Percentiles rank a stretch among this genome's conserved stretches.
Conservation (phyloP, 176 grass and related monocot genomes). For the Carex littledalei region DNA sequence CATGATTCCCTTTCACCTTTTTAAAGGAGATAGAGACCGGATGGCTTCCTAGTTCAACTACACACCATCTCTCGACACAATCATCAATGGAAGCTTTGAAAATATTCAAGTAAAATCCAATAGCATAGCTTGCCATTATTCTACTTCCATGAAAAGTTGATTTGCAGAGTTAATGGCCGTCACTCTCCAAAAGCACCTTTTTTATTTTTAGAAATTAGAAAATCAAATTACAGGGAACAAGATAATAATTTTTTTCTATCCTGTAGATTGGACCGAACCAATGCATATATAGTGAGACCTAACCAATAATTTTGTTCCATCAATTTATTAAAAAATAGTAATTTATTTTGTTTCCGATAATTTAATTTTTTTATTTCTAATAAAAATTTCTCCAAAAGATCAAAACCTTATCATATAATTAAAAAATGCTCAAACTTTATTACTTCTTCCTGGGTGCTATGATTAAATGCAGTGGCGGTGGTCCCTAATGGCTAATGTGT, state of each 20-base stretch:
- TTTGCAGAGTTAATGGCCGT: slow-evolving; percentile 15
- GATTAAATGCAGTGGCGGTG: background rate
- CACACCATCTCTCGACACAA: background rate
- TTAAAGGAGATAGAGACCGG: slow-evolving; percentile 14
- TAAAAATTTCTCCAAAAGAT: background rate
- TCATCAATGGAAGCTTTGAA: slow-evolving; percentile 14
- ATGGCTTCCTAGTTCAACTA: slow-evolving; percentile 9
- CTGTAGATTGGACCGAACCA: too few relatives aligned
- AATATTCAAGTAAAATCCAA: slow-evolving; percentile 14
- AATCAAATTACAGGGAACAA: too few relatives aligned
- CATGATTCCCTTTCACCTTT: slow-evolving; percentile 16
- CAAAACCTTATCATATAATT: background rate
- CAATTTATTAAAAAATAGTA: too few relatives aligned
- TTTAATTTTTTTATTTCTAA: too few relatives aligned
- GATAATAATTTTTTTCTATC: too few relatives aligned
- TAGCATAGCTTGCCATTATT: background rate
- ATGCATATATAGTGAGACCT: too few relatives aligned
- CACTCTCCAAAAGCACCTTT: background rate
- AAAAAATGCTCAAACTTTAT: background rate
- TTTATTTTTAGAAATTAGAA: background rate
- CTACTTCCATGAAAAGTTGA: slow-evolving; percentile 1
- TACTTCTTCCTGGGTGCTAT: background rate
- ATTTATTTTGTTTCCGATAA: too few relatives aligned
- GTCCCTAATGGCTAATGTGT: background rate
- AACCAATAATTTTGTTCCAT: too few relatives aligned